These are phyloP conservation scores for Xylaria sp. DNA, from an alignment of 2,329 filamentous ascomycete species.

Conservation along the genomic window DNA sequence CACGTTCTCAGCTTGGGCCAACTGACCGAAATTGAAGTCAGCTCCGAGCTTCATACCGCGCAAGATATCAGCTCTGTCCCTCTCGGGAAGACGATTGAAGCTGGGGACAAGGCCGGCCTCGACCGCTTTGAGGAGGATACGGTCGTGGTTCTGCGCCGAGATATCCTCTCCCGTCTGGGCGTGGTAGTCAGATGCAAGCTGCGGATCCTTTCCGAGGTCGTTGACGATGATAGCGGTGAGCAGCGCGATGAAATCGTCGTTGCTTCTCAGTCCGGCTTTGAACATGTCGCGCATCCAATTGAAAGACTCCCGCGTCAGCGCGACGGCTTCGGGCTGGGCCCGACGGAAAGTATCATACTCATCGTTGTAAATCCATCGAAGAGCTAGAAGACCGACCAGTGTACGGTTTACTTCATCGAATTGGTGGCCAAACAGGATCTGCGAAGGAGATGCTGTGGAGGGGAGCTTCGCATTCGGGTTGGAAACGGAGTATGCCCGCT, in stretches of 20 bases:
- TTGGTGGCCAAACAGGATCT: conserved; percentile 40
- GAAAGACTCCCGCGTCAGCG: conserved; percentile 41
- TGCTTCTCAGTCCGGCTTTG: conserved; percentile 19
- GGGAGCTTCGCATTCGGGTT: conserved; percentile 12
- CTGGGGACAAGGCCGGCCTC: conserved; percentile 37
- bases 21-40: conserved; percentile 46
- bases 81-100: conserved; percentile 36
- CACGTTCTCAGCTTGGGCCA: conserved; percentile 47
- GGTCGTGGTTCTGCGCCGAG: conserved; percentile 40
- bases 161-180: conserved; percentile 30
- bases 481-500: conserved; percentile 37
- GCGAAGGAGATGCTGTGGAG: conserved; percentile 35
- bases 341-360: conserved; percentile 43
- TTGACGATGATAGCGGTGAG: conserved; percentile 45
- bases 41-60: conserved; percentile 44
- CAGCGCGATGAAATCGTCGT: conserved; percentile 39
- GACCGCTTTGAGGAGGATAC: conserved; percentile 40
- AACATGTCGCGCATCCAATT: conserved; percentile 37
- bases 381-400: conserved; percentile 43
- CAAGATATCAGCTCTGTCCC: conserved; percentile 38
- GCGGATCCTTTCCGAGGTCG: conserved; percentile 46
- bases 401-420: conserved; percentile 49
- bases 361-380: conserved; percentile 45
- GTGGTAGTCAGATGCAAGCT: conserved; percentile 36
- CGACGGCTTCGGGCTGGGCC: conserved; percentile 34